Evolutionary conservation across 2,329 filamentous ascomycete species (phyloP).

Genomic region (Metarhizium album): DNA sequence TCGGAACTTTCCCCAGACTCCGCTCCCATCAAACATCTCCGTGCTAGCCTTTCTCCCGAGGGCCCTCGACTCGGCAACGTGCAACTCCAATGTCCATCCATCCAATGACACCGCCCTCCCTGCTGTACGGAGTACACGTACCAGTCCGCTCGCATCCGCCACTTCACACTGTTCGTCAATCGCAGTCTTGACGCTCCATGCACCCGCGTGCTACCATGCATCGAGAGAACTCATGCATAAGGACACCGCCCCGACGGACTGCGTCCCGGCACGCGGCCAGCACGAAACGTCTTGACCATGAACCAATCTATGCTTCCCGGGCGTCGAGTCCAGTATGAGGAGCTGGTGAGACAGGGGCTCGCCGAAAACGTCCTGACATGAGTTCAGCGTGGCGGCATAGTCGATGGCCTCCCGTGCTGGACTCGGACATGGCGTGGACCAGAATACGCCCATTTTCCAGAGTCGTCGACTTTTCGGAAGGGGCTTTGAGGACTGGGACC

Average conservation of each 20-base stretch:
- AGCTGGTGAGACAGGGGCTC: slow-evolving; percentile 35
- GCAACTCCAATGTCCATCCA: slow-evolving; percentile 44
- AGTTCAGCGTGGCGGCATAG: slow-evolving; percentile 37
- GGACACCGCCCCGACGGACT: slow-evolving; percentile 33
- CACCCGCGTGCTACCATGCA: slow-evolving; percentile 28
- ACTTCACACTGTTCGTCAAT: slow-evolving; percentile 27
- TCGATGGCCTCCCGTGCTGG: slow-evolving; percentile 48
- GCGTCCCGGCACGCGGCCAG: slow-evolving; percentile 38
- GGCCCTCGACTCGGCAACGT: slow-evolving; percentile 35
- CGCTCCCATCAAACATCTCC: slow-evolving; percentile 45
- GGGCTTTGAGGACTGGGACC: slow-evolving; percentile 31
- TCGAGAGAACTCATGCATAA: slow-evolving; percentile 26
- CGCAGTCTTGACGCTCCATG: slow-evolving; percentile 25
- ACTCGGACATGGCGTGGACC: slow-evolving; percentile 48
- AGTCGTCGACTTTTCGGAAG: slow-evolving; percentile 12
- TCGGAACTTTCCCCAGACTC: slow-evolving; percentile 44
- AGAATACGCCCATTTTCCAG: slow-evolving; percentile 26
- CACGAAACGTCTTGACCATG: slow-evolving; percentile 30
- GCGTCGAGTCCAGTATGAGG: slow-evolving; percentile 41
- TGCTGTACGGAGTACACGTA: slow-evolving; percentile 51
- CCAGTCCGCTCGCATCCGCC: slow-evolving; percentile 31
- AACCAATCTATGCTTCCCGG: slow-evolving; percentile 34
- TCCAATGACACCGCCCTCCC: slow-evolving; percentile 44
- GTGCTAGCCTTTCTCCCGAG: slow-evolving; percentile 38
- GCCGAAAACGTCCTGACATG: slow-evolving; percentile 28